These are phyloP conservation scores for Avicennia marina DNA, from an alignment of 257 asterid species.

Conservation along the genomic window DNA sequence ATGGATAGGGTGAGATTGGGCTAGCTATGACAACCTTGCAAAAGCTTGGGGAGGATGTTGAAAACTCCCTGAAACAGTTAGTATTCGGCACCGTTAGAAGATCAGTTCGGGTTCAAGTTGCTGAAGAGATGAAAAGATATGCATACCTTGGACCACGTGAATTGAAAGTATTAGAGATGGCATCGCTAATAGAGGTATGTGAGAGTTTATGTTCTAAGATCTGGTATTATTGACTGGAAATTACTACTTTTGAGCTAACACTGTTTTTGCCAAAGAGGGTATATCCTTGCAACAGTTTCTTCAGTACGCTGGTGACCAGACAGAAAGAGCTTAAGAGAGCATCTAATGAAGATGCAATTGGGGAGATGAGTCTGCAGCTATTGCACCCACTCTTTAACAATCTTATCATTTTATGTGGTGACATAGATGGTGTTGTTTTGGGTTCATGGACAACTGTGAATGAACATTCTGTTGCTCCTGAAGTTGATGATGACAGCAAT, in stretches of 20 bases:
- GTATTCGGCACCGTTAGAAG: constrained; percentile 90
- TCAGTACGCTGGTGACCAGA: constrained; percentile 53
- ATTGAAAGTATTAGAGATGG: constrained; percentile 68
- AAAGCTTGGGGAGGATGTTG: constrained; percentile 97
- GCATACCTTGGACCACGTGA: constrained; percentile 73
- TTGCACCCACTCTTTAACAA: constrained; percentile 51
- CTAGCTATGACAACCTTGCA: constrained; percentile 87
- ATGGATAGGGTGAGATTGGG: constrained; percentile 77
- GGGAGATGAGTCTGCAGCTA: constrained; percentile 45
- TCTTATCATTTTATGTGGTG: constrained; percentile 66
- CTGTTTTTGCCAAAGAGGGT: constrained; percentile 68
- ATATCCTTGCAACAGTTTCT: constrained; percentile 89
- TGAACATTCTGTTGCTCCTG: constrained; percentile 49
- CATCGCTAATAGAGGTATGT: constrained; percentile 80
- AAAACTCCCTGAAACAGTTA: constrained; percentile 63
- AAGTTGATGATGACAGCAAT: constrained; percentile 64
- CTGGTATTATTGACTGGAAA: constrained; percentile 15
- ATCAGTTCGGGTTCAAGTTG: constrained; percentile 72
- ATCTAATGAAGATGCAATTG: constrained; percentile 31
- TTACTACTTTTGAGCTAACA: constrained; percentile 46
- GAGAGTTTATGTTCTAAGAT: constrained; percentile 1
- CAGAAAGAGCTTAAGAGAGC: constrained; percentile 44
- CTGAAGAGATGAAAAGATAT: constrained; percentile 70
- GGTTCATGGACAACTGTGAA: constrained; percentile 75
- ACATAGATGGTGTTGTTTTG: constrained; percentile 88